Base-by-base conservation (phyloP, 306 rosid species). In the Cicer pinnatifidum region DNA sequence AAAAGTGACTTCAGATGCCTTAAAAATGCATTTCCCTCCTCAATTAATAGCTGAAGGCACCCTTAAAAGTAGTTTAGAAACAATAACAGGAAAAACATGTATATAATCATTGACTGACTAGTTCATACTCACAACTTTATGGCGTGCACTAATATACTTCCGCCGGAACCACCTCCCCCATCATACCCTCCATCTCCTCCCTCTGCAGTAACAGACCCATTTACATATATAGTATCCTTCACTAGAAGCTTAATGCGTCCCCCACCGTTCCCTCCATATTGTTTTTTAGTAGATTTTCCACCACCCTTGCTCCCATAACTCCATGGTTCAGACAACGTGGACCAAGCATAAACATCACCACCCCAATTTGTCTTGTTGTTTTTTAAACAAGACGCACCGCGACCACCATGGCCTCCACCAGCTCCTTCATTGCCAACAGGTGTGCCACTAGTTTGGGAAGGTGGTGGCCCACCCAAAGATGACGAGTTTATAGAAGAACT, bases 351-450 rank as follows among this genome's bases (percentile, higher is more conserved):
- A 72, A 94, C 98, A 89, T 94, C 98, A 77, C 98, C 98, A 69
- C 98, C 98, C 98, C 98, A 94, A 76, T 91, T 94, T 17, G 97
- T 82, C 78, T 82, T 83, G 67, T 86, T 86, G 81, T 65, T 80
- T 85, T 82, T 89, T 81, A 86, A 75, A 78, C 98, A 94, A 73
- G 97, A 91, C 77, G 98, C 98, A 80, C 98, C 98, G 39, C 98
- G 91, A 46, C 98, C 98, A 78, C 98, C 98, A 71, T 94, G 96
- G 69, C 98, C 98, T 82, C 98, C 98, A 76, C 98, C 98, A 67
- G 96, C 89, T 83, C 96, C 96, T 56, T 87, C 96, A 84, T 77
- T 65, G 53, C 94, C 90, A 82, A 89, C 81, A 28, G 98, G 98
- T 51, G 98, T 91, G 67, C 98, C 98, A 78, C 98, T 94, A 58